Evolutionary conservation across 257 asterid genomes (phyloP).

Genomic region (Solanum rostratum): DNA sequence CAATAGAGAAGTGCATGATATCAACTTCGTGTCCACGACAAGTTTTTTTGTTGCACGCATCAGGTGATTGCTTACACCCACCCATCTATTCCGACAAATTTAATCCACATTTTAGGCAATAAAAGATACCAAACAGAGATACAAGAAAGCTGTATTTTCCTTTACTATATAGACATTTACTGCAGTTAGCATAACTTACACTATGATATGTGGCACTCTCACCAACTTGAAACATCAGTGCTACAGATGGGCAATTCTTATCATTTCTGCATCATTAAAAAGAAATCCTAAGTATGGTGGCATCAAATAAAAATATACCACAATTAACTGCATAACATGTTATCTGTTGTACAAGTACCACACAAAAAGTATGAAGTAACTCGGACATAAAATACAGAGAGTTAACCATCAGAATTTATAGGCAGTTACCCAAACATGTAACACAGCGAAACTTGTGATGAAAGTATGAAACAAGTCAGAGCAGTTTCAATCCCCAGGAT

Average conservation of each 20-base stretch:
- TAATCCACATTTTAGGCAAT: conserved; percentile 8
- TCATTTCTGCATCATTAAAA: conserved; percentile 45
- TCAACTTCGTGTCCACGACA: conserved; percentile 82
- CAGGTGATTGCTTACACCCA: conserved; percentile 68
- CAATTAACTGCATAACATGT: neutral
- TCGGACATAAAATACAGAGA: neutral
- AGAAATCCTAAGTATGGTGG: neutral
- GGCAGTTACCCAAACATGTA: neutral
- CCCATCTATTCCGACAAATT: conserved; percentile 55
- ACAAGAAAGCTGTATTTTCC: neutral
- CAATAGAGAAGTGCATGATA: conserved; percentile 84
- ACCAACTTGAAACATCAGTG: conserved; percentile 85
- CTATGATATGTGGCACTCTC: conserved; percentile 65
- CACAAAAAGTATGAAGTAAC: neutral
- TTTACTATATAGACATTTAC: neutral
- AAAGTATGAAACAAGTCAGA: neutral
- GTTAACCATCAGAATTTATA: neutral
- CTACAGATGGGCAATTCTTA: conserved; percentile 63
- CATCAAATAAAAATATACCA: neutral
- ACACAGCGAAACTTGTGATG: neutral
- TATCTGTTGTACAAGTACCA: neutral
- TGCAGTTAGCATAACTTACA: conserved; percentile 24
- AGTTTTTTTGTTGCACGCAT: conserved; percentile 48
- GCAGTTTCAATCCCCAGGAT: neutral
- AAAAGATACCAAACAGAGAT: neutral